Base-by-base conservation (phyloP, 768 basidiomycete species). In the Leccinum aurantiacum region DNA sequence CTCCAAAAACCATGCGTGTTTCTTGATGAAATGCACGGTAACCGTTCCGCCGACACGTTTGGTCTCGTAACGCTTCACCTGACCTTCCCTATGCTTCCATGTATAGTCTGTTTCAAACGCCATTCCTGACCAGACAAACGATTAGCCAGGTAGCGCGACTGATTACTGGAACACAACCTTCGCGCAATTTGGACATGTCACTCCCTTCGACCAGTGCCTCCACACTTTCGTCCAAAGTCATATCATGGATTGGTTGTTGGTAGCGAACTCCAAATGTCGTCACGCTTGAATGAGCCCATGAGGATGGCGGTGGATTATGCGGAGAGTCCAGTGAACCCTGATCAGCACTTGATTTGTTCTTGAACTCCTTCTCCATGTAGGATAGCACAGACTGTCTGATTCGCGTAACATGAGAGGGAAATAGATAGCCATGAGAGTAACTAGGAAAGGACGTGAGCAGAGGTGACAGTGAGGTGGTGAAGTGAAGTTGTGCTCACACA, bases 21-120 rank as follows among this genome's bases (percentile, higher is more conserved):
- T 90, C 86, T 98, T 99, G 80, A 99, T 89, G 72, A 93, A 98
- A 76, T 99, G 96, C 54, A 99, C 94, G 22, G 94, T 91, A 50
- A 95, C 83, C 3, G 96, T 99, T 6, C 96, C 97, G 4, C 96
- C 96, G 9, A 93, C 84, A 22, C 90, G 87, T 60, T 82, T 77
- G 49, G 80, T 80, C 63, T 85, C 81, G 68, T 91, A 91, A 50
- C 84, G 84, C 53, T 73, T 82, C 63, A 75, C 69, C 46, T 86
- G 80, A 52, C 90, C 89, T 78, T 93, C 90, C 37, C 91, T 84
- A 62, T 84, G 80, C 24, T 72, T 76, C 91, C 90, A 93, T 15
- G 87, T 87, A 64, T 85, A 81, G 38, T 82, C 81, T 0, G 84
- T 80, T 38, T 85, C 84, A 72, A 83, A 80, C 11, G 81, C 78